phyloP scores from a whole-genome alignment of 495 filamentous ascomycete genomes.

The Penicillium antarcticum region DNA sequence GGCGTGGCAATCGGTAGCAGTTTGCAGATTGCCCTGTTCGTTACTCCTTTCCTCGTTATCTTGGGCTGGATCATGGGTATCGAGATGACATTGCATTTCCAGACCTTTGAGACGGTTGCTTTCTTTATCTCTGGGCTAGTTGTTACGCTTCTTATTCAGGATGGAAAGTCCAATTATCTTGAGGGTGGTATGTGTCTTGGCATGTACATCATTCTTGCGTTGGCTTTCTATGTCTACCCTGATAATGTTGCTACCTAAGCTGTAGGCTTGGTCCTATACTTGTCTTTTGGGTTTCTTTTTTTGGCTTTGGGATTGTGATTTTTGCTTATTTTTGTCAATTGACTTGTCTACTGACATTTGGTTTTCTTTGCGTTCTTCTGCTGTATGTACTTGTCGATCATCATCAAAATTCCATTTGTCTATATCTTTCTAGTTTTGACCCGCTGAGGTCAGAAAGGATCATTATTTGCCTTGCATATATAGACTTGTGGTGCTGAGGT shows the following conservation, averaged over 20 bases:
- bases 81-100: slow-evolving; percentile 89
- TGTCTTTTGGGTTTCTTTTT: background rate
- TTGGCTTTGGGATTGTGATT: no score
- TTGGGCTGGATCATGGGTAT: slow-evolving; percentile 84
- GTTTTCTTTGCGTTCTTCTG: background rate
- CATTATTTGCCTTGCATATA: background rate
- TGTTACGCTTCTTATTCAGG: slow-evolving; percentile 88
- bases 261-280: background rate
- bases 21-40: slow-evolving; percentile 91
- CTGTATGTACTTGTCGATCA: background rate
- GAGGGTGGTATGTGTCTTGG: slow-evolving; percentile 87
- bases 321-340: background rate
- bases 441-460: no score
- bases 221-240: slow-evolving; percentile 89
- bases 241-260: slow-evolving; percentile 41
- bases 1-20: slow-evolving; percentile 90
- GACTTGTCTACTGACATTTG: background rate
- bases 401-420: slow-evolving; percentile 5
- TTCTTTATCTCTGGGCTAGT: slow-evolving; percentile 88
- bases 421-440: background rate
- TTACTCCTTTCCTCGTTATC: slow-evolving; percentile 87
- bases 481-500: background rate
- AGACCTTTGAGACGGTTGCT: slow-evolving; percentile 89
- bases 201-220: slow-evolving; percentile 78
- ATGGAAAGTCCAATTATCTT: slow-evolving; percentile 93